Evolutionary conservation across 176 grass and related monocot species (phyloP).

Genomic region (Calamus simplicifolius): DNA sequence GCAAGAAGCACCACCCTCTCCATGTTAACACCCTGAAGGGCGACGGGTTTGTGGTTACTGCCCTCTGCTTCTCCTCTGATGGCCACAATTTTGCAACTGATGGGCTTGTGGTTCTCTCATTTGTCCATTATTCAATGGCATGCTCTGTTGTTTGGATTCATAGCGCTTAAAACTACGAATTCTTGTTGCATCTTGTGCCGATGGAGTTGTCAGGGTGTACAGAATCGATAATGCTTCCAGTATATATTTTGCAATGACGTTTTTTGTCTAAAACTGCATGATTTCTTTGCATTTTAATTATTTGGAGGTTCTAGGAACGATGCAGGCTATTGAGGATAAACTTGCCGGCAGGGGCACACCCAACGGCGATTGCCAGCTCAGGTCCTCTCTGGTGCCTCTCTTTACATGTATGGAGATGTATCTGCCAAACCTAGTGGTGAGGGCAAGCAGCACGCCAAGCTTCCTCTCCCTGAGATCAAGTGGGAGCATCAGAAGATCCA

Average conservation of each 20-base stretch:
- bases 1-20: slow-evolving; percentile 85
- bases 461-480: slow-evolving; percentile 73
- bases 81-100: slow-evolving; percentile 63
- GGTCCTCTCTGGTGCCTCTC: slow-evolving; percentile 58
- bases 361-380: slow-evolving; percentile 69
- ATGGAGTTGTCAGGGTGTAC: slow-evolving; percentile 77
- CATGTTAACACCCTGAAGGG: slow-evolving; percentile 87
- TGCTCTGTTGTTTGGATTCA: too few species aligned
- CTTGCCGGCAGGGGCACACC: slow-evolving; percentile 84
- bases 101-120: slow-evolving; percentile 12
- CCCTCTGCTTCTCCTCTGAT: slow-evolving; percentile 66
- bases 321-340: slow-evolving; percentile 72
- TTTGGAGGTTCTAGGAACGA: background rate
- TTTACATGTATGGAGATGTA: slow-evolving; percentile 88
- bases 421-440: slow-evolving; percentile 42
- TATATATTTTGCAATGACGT: slow-evolving; percentile 12
- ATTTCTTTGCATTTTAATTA: background rate
- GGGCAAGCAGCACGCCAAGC: slow-evolving; percentile 55
- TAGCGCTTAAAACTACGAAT: too few species aligned
- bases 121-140: too few species aligned
- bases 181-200: slow-evolving; percentile 55
- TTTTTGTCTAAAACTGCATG: too few species aligned
- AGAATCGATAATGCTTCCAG: slow-evolving; percentile 82
- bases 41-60: slow-evolving; percentile 60
- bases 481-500: slow-evolving; percentile 89